Base-by-base conservation (phyloP, 2,329 filamentous ascomycete genomes). In the Rhinocladiella mackenziei region DNA sequence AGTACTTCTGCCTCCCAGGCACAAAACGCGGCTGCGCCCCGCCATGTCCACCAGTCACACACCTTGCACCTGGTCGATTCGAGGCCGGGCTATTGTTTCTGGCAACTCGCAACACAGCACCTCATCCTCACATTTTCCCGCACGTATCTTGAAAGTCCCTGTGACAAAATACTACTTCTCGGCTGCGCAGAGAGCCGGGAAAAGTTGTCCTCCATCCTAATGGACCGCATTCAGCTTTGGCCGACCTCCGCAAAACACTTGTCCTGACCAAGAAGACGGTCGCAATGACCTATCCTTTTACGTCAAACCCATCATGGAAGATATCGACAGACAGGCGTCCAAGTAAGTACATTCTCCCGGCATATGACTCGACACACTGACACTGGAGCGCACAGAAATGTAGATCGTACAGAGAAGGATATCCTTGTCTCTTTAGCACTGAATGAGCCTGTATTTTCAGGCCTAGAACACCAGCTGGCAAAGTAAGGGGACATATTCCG, bases 311-410 rank as follows among this genome's bases (percentile, higher is more conserved):
- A 51, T 33, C 49, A 57, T 57, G 55, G 53, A 57, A 55, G 48
- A 53, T 34, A 39, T 48, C 49, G 39, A 46, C 52, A 64, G 72
- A 62, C 66, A 73, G 63, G 68, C 72, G 60, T 75, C 72, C 69
- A 68, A 70, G 77, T 78, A 61, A 60, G 69, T 67, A 26, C 23
- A 17, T 9, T 9, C n/a, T 15, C 13, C 33, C 22, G 4, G 4
- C 14, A 2, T 22, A 13, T 14, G 35, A 7, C 17, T n/a, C n/a
- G n/a, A 14, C 11, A 14, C 23, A 18, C 48, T 47, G 19, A 47
- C 43, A 4, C 11, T 10, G 5, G 17, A 2, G 43, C 56, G 35
- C 19, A 23, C 43, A 68, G 65, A 50, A 54, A 62, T 58, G 71
- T 70, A 49, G 64, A 65, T 56, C 59, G 64, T 40, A 60, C 68